These are phyloP conservation scores for Aegilops tauschii DNA, from an alignment of 176 grass and related monocot species.

Conservation along the genomic window DNA sequence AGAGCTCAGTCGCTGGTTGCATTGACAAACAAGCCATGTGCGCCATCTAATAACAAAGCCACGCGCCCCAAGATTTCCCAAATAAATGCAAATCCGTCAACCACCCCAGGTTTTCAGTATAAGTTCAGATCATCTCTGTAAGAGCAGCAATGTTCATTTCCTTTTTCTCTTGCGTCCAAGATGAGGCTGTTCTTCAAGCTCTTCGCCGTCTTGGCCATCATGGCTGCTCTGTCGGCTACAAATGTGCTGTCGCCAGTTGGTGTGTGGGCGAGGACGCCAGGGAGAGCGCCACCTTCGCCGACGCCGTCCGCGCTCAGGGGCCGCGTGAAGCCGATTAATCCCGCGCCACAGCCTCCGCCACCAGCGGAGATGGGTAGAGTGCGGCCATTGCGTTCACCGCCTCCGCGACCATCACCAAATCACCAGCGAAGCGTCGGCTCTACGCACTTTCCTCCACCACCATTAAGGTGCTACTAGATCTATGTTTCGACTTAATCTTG, in stretches of 20 bases:
- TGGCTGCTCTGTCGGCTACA: background rate
- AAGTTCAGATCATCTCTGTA: background rate
- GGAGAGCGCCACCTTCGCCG: background rate
- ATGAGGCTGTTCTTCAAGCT: constrained; percentile 3
- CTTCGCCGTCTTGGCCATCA: constrained; percentile 4
- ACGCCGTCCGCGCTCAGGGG: background rate
- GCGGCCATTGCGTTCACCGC: background rate
- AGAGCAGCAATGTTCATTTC: background rate
- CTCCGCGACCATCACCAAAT: background rate
- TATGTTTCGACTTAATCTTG: background rate
- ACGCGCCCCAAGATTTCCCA: background rate
- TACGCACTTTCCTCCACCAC: background rate
- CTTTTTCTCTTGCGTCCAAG: background rate
- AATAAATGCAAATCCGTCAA: background rate
- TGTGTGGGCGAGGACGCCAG: background rate
- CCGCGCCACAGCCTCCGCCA: background rate
- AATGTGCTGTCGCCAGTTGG: background rate
- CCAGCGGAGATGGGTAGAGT: background rate
- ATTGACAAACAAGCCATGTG: background rate
- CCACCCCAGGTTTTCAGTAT: background rate
- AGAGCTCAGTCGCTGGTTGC: background rate
- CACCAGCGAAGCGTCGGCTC: background rate
- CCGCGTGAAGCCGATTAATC: background rate
- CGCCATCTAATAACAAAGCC: background rate
- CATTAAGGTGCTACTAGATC: constrained; percentile 8